A percentile compares a stretch with the other conserved stretches of the same genome.
phyloP scores from a whole-genome alignment of 2,329 filamentous ascomycete species.

The Colletotrichum magnum region DNA sequence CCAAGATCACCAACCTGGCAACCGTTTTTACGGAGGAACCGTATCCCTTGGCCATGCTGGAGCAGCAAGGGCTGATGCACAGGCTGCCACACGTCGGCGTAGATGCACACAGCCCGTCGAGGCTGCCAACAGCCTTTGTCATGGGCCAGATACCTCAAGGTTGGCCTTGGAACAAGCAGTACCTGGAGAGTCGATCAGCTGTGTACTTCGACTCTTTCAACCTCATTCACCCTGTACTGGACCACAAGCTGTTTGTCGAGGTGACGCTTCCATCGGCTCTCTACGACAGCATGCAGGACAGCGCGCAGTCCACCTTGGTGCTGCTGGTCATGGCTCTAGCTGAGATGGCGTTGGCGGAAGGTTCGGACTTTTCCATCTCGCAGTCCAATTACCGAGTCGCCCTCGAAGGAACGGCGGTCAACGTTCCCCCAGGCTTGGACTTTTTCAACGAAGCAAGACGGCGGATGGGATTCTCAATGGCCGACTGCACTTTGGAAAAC shows the following conservation, averaged over 20 bases:
- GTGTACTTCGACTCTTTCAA: constrained; percentile 74
- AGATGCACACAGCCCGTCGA: not conserved
- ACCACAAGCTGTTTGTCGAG: constrained; percentile 67
- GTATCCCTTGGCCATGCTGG: constrained; percentile 26
- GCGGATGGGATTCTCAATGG: constrained; percentile 70
- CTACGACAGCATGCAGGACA: constrained; percentile 64
- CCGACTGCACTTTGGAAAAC: constrained; percentile 70
- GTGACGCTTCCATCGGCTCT: constrained; percentile 61
- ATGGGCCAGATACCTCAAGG: constrained; percentile 15
- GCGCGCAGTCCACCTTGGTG: constrained; percentile 64
- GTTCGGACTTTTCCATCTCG: constrained; percentile 61
- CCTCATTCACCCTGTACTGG: constrained; percentile 70
- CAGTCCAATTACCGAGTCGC: constrained; percentile 54
- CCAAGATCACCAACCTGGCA: constrained; percentile 29
- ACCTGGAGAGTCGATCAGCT: constrained; percentile 64
- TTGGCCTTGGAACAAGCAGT: constrained; percentile 49
- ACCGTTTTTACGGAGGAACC: constrained; percentile 20
- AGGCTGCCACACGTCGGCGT: constrained; percentile 10
- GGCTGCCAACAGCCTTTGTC: constrained; percentile 1
- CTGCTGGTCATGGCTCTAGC: constrained; percentile 72
- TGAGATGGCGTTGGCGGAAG: constrained; percentile 68
- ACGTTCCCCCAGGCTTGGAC: constrained; percentile 66
- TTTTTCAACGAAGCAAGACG: constrained; percentile 75
- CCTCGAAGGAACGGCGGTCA: constrained; percentile 49
- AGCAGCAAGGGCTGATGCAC: constrained; percentile 23